Evolutionary conservation across 179 eudicot genomes (phyloP), one percentile per base, ranked within the genome.

Genomic region (Monotropa hypopitys): DNA sequence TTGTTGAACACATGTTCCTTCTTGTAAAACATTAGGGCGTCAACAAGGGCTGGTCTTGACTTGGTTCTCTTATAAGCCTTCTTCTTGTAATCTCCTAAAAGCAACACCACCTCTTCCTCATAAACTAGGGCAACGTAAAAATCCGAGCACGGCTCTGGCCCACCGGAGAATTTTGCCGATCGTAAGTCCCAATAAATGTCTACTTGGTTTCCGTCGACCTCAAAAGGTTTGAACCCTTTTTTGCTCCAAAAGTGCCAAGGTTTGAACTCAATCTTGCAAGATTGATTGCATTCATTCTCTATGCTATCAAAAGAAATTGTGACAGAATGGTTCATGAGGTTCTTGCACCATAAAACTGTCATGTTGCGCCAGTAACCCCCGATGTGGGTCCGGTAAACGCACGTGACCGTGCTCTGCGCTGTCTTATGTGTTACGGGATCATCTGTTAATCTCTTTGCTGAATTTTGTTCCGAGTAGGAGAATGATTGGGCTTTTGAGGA

Each of bases 191-290:
- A 94, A 71, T 92, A 90, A 30, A 88, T 77, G 28, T 90, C 96
- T 3, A 94, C 38, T 18, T 80, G 88, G 65, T 79, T 82, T 42
- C 84, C 86, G 23, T 88, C 93, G 40, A 92, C 84, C 15, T 85
- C 85, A 23, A 91, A 89, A 4, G 84, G 78, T 42, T 94, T 94
- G 81, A 86, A 89, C 21, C 98, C 96, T 73, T 88, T 92, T 71
- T 84, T 88, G 76, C 92, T 86, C 98, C 98, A 94, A 69, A 94
- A 90, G 78, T 92, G 94, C 97, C 98, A 94, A 1, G 97, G 94
- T 69, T 91, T 91, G 59, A 94, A 73, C 73, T 92, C 98, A 26
- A 94, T 88, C 77, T 92, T 94, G 87, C 97, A 94, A 2, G 90
- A 84, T 50, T 83, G 83, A 1, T 40, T 76, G 75, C 11, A 33